Base-by-base conservation (phyloP, 192 early-diverging fungal genomes). In the Coemansia furcata region DNA sequence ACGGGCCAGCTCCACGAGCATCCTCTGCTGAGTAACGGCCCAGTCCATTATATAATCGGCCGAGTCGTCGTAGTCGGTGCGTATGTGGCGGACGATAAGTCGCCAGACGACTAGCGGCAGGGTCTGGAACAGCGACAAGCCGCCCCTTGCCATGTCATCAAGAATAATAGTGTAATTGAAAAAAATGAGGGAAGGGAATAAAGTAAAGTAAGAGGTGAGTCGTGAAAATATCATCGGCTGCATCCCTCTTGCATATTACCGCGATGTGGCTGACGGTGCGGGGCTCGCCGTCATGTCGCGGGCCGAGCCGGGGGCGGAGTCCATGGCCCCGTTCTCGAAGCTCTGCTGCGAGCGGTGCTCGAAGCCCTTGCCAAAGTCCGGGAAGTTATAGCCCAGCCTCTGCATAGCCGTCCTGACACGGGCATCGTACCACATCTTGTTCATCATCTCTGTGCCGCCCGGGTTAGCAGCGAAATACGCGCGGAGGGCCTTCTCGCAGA, bases 401-500 rank as follows among this genome's bases (percentile, higher is more conserved):
- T 69, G 69, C 81, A 83, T 83, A 9, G 81, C 63, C 1, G 60
- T 69, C 14, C 72, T 47, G 6, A 84, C 82, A 1, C 82, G 69
- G 2, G 70, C 71, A 62, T 84, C 82, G 37, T 78, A 81, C 78
- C 83, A 77, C 39, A 68, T 66, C 57, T 80, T 70, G 43, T 85
- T 73, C 65, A 66, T 79, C 73, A 82, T 79, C 71, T 76, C 72
- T 0, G 54, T 33, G 17, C 32, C 29, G 37, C 30, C 35, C 3
- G 36, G 23, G 9, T 67, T 65, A 1, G 63, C 63, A 6, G 72
- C 47, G 66, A 85, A 80, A 43, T 80, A 85, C 44, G 71, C 29
- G 3, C 84, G 65, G 47, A 85, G 72, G 0, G 77, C 84, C 64
- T 82, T 82, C 44, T 85, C 84, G 65, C 84, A 85, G 21, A 85